Base-by-base conservation (phyloP, 495 filamentous ascomycete genomes). In the Aspergillus avenaceus region DNA sequence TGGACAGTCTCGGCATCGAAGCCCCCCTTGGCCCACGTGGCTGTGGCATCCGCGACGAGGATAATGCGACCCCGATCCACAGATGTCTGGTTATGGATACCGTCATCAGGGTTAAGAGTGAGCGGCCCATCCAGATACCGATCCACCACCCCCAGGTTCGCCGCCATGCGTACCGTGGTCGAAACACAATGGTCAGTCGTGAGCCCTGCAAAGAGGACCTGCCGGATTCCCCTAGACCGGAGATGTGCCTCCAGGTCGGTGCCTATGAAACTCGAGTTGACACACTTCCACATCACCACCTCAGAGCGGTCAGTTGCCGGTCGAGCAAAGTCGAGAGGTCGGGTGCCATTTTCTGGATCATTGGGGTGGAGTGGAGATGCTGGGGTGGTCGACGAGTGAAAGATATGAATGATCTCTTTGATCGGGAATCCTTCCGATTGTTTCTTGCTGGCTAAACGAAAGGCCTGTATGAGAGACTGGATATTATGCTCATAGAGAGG, bases 141-240 rank as follows among this genome's bases (percentile, higher is more conserved):
- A 54, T 67, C 64, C 19, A 73, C 72, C 16, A 79, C 72, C 1
- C 68, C 63, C 37, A 77, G 38, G 50, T 80, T 77, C 11, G 65
- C 67, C 4, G 75, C 74, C 70, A 78, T 76, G 16, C 76, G 67
- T 8, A 69, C 62, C 4, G 75, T 74, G 5, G 74, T 79, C 42
- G 70, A 74, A 21, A 79, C 72, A 36, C 75, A 79, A 44, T 78
- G 75, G 58, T 78, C 75, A 26, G 73, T 77, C 0, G 72, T 76
- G 44, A 78, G 50, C 1, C 75, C 74, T 8, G 65, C 62, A 41
- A 77, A 46, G 29, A 76, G 45, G 2, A 79, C 52, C 47, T 74
- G 67, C 5, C 68, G 54, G 19, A 75, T 56, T 0, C 55, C 64
- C 19, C 63, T 63, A 22, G 54, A 45, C 8, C 61, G 64, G 34